Conservation (phyloP, 805 yeast genomes). For the Ogataea siamensis region DNA sequence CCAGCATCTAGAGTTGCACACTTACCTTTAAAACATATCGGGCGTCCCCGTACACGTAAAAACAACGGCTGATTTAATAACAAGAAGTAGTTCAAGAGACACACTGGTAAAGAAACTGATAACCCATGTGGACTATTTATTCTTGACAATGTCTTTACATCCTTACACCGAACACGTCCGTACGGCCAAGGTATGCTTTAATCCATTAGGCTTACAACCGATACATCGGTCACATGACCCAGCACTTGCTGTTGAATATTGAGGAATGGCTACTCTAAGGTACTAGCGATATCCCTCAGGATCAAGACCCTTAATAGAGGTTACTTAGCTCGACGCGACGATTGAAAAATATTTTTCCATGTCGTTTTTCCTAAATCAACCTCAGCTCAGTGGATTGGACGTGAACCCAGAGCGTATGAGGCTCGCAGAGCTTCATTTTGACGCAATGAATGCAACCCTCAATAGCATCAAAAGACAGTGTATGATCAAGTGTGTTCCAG, state of each 20-base stretch:
- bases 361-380: slow-evolving; percentile 61
- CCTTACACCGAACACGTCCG: slow-evolving; percentile 5
- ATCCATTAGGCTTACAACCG: too few relatives aligned
- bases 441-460: slow-evolving; percentile 54
- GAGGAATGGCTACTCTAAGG: too few relatives aligned
- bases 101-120: neutral
- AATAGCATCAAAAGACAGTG: slow-evolving; percentile 58
- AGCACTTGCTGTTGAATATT: too few relatives aligned
- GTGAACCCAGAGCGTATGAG: slow-evolving; percentile 60
- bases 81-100: neutral
- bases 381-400: slow-evolving; percentile 41
- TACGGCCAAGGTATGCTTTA: too few relatives aligned
- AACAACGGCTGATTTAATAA: neutral
- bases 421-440: slow-evolving; percentile 65
- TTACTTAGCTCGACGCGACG: slow-evolving; percentile 2
- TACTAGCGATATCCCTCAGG: too few relatives aligned
- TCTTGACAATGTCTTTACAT: neutral
- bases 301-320: neutral
- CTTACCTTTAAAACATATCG: slow-evolving; percentile 28
- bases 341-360: slow-evolving; percentile 33
- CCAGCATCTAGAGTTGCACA: neutral
- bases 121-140: neutral
- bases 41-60: slow-evolving; percentile 3
- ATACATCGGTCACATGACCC: too few relatives aligned
- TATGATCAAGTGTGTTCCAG: slow-evolving; percentile 74